Evolutionary conservation across 805 yeast species (phyloP), one percentile per base, ranked within the genome.

Genomic region (Pichia occidentalis): DNA sequence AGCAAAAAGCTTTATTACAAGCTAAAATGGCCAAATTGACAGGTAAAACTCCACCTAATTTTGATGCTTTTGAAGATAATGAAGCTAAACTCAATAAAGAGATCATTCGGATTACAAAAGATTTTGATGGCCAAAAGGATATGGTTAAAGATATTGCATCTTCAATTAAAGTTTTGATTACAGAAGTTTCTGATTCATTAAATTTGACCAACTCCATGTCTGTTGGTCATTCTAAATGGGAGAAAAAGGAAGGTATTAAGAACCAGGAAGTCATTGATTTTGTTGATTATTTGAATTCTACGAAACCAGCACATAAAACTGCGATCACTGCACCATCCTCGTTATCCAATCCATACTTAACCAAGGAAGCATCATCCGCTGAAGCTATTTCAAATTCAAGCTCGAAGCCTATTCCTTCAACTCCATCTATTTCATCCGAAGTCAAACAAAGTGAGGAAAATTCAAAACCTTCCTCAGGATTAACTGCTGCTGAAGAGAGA

Each of bases 11-110:
- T 28, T 63, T 78, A 40, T 67, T 92, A 49, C 77, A 79, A 46
- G 84, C 88, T 35, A 73, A 95, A 49, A 87, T 90, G 95, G 95
- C 95, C 21, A 85, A 90, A 4, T 71, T 90, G 51, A 88, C 97
- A 0, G 96, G 96, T 5, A 81, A 78, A 51, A 65, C 73, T 7
- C 63, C 68, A 3, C 61, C 69, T 7, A 63, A 63, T 23, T 57
- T 64, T 29, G 69, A 67, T 18, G 64, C 63, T 3, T 68, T 72
- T 49, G 75, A 76, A 27, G 72, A 68, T 36, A 71, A 75, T 35
- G 85, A 80, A 43, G 57, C 63, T 6, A 63, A 65, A 41, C 67
- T 80, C 45, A 70, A 68, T 35, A 70, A 67, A 42, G 80, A 75
- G 34, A 60, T 71, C 17, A 65, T 70, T 16, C 62, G 59, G 18